These are phyloP conservation scores for Chrysanthemum lavandulifolium DNA, from an alignment of 129 eudicot genomes.

Conservation along the genomic window DNA sequence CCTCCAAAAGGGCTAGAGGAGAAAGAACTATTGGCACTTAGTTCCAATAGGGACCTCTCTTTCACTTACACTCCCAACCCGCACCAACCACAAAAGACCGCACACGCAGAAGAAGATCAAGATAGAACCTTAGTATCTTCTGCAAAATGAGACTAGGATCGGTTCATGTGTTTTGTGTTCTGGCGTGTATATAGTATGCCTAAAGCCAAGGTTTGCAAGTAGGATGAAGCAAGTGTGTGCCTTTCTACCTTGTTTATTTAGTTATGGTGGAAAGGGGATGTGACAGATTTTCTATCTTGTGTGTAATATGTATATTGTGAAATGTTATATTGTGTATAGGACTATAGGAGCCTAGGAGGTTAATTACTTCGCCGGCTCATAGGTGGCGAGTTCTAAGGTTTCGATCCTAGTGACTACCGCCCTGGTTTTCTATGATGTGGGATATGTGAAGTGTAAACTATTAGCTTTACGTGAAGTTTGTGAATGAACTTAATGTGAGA, in stretches of 20 bases:
- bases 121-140: slow-evolving; percentile 35
- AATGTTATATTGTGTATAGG: not conserved
- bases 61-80: slow-evolving; percentile 46
- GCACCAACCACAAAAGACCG: slow-evolving; percentile 27
- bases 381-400: not conserved
- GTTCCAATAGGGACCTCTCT: slow-evolving; percentile 58
- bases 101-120: not conserved
- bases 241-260: slow-evolving; percentile 14
- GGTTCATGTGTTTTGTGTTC: not conserved
- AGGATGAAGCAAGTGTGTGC: not conserved
- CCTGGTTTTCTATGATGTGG: not conserved
- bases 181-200: not conserved
- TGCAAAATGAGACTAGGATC: slow-evolving; percentile 20
- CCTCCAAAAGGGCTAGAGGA: slow-evolving; percentile 73
- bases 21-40: slow-evolving; percentile 65
- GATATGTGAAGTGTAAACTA: not conserved
- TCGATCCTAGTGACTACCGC: not conserved
- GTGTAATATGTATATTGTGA: slow-evolving; percentile 12
- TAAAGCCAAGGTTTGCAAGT: not conserved
- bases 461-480: not conserved
- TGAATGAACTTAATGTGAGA: not conserved
- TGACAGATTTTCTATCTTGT: not conserved
- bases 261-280: slow-evolving; percentile 9
- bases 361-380: not conserved
- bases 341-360: not conserved